These are phyloP conservation scores for Amphirosellinia nigrospora DNA, from an alignment of 495 filamentous ascomycete genomes.

Conservation along the genomic window DNA sequence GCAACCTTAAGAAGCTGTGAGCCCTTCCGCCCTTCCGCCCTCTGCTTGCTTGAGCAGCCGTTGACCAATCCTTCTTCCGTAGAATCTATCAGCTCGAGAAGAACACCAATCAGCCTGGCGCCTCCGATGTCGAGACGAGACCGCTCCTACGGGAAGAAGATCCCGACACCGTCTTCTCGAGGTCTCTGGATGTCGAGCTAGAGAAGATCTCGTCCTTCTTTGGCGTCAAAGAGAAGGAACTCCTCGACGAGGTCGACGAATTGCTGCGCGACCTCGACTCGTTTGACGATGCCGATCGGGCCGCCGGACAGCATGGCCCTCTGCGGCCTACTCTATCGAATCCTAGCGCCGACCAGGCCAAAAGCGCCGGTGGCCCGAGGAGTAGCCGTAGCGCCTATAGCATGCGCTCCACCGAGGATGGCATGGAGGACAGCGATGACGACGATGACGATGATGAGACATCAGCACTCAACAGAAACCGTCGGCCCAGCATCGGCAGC, in stretches of 20 bases:
- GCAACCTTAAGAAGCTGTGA: slow-evolving; percentile 97
- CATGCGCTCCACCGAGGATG: slow-evolving; percentile 54
- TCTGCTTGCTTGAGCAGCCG: background rate
- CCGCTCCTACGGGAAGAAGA: slow-evolving; percentile 77
- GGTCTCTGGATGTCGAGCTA: slow-evolving; percentile 84
- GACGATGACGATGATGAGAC: slow-evolving; percentile 73
- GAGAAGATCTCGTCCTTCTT: slow-evolving; percentile 95
- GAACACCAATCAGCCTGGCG: slow-evolving; percentile 60
- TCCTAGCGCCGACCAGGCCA: slow-evolving; percentile 52
- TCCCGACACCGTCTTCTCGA: slow-evolving; percentile 77
- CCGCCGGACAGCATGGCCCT: slow-evolving; percentile 58
- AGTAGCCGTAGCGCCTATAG: slow-evolving; percentile 46
- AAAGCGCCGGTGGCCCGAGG: slow-evolving; percentile 30
- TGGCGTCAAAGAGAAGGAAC: slow-evolving; percentile 81
- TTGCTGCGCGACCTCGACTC: slow-evolving; percentile 75
- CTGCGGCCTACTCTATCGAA: slow-evolving; percentile 28
- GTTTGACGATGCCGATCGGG: slow-evolving; percentile 68
- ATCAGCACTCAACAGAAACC: slow-evolving; percentile 55
- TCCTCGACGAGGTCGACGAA: slow-evolving; percentile 79
- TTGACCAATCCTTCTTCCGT: slow-evolving; percentile 10
- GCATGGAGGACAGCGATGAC: slow-evolving; percentile 62
- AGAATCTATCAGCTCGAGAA: slow-evolving; percentile 96
- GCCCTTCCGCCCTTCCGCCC: slow-evolving; percentile 34
- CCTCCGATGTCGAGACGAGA: slow-evolving; percentile 77
- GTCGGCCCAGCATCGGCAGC: slow-evolving; percentile 39